These are phyloP conservation scores for Penicillium brevicompactum DNA, from an alignment of 2,329 filamentous ascomycete species.

Conservation along the genomic window DNA sequence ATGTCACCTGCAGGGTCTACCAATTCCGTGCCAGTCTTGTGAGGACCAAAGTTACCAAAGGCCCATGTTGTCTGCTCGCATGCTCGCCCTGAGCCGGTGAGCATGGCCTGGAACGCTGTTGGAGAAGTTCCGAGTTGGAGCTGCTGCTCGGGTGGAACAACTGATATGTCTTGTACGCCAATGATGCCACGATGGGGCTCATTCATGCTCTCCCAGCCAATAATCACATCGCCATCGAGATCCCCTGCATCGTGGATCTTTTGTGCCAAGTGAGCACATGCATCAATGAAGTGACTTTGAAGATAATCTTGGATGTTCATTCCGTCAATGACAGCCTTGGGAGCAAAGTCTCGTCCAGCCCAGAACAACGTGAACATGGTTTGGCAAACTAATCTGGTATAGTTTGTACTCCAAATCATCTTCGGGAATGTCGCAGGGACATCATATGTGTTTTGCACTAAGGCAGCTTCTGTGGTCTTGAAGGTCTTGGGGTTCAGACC, in stretches of 20 bases:
- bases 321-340: constrained; percentile 92
- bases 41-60: constrained; percentile 89
- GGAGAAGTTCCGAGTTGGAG: constrained; percentile 91
- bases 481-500: constrained; percentile 87
- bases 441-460: constrained; percentile 92
- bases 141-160: constrained; percentile 82
- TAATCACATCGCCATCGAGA: constrained; percentile 80
- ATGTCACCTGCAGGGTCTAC: constrained; percentile 84
- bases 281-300: constrained; percentile 79
- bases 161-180: constrained; percentile 77
- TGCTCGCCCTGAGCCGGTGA: constrained; percentile 86
- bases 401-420: constrained; percentile 99
- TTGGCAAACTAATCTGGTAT: constrained; percentile 80
- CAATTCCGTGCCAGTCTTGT: constrained; percentile 79
- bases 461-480: constrained; percentile 80
- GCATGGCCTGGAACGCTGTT: constrained; percentile 89
- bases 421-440: constrained; percentile 86
- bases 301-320: constrained; percentile 96
- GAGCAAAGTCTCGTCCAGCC: constrained; percentile 85
- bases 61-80: constrained; percentile 92
- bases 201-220: constrained; percentile 96
- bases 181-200: constrained; percentile 90
- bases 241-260: constrained; percentile 88
- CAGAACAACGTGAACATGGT: constrained; percentile 96
- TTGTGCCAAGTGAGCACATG: constrained; percentile 77